Evolutionary conservation across 2,329 filamentous ascomycete species (phyloP), one percentile per base, ranked within the genome.

Genomic region (Claviceps sp.): DNA sequence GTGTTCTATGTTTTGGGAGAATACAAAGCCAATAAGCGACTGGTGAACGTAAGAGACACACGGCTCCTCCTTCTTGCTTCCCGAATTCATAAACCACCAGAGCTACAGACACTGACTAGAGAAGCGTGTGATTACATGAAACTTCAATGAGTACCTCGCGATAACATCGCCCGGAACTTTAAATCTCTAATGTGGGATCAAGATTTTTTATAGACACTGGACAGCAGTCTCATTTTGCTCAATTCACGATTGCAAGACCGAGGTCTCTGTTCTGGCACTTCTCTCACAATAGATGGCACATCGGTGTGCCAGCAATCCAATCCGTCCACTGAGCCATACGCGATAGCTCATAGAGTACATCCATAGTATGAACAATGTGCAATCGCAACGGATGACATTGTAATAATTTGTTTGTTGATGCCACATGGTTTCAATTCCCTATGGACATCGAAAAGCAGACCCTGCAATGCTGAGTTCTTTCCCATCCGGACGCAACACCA

Each of bases 401-500:
- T 4, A 40, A 16, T n/a, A 30, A 13, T 17, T 43, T 43, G 48
- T 43, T 50, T 52, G 51, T 58, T 56, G 60, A 67, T 67, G 65
- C 63, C 66, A 66, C 61, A 62, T 61, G 58, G 61, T 67, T 58
- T 66, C 60, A 66, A 66, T 64, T 61, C 63, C 64, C 64, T 68
- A 69, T 68, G 58, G 62, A 68, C 65, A 67, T 68, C 63, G 64
- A 64, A 68, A 68, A 64, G 65, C 65, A 69, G 67, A 65, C 65
- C 64, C 65, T 68, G 64, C 64, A 64, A 69, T 70, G 68, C 67
- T 67, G 62, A 69, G 62, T 65, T 68, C 65, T 68, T 68, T 69
- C 65, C 68, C 67, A 66, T 67, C 68, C 67, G 61, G 65, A 67
- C 65, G 61, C 62, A 70, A 67, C 65, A 69, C 67, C 67, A 62